Conservation (phyloP, 75 land plant species). For the Sequoia sempervirens region DNA sequence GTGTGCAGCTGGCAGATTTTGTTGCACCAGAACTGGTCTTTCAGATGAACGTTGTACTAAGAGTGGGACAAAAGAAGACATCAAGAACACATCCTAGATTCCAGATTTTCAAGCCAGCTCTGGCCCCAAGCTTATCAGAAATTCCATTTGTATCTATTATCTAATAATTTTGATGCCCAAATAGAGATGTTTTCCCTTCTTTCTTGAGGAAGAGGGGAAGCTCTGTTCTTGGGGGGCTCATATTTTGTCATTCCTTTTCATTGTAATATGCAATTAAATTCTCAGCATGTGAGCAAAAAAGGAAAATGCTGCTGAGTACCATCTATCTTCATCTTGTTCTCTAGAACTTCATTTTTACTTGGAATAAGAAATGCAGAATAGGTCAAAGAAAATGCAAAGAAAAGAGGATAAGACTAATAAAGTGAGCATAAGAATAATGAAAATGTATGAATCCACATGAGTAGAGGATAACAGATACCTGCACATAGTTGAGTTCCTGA, state of each 20-base stretch:
- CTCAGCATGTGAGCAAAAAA: background rate
- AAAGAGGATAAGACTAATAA: background rate
- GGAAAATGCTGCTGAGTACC: background rate
- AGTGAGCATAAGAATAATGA: background rate
- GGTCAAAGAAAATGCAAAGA: background rate
- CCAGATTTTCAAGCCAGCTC: background rate
- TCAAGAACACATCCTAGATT: background rate
- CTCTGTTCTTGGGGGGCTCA: background rate
- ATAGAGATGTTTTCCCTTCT: background rate
- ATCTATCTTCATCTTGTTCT: background rate
- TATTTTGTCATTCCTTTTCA: background rate
- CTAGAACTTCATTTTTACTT: background rate
- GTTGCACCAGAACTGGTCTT: background rate
- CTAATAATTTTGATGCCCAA: background rate
- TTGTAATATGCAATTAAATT: background rate
- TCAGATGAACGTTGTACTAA: background rate
- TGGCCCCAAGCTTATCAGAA: background rate
- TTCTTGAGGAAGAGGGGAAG: background rate
- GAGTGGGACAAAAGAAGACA: background rate
- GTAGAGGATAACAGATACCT: slow-evolving; percentile 42
- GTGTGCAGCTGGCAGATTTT: background rate
- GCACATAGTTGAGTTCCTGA: slow-evolving; percentile 98
- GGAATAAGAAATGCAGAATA: background rate
- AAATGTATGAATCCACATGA: background rate
- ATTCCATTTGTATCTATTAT: background rate